Base-by-base conservation (phyloP, 2,329 filamentous ascomycete species). In the Escovopsis sp. region DNA sequence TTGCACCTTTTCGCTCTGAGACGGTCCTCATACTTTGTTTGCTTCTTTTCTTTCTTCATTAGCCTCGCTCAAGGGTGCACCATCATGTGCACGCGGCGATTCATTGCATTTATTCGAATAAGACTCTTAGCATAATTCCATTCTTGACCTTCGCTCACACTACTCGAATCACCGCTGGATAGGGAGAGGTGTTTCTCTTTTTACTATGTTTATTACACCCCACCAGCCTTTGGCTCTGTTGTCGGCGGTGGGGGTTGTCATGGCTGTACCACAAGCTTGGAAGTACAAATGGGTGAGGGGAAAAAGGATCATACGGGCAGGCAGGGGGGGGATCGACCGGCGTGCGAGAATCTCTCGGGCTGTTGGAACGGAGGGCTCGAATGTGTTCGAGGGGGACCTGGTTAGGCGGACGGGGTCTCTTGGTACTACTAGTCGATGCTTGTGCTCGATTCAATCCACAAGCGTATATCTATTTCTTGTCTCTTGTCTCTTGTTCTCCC, bases 71-170 rank as follows among this genome's bases (percentile, higher is more conserved):
- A 25, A 37, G 25, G 34, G 36, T 33, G 38, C 42, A 39, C 43
- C 35, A 40, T 36, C 40, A 48, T 50, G 54, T 33, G 40, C 41
- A 37, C 38, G 41, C 34, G 41, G 41, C 41, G 40, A 37, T 25
- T 47, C 47, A 37, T 43, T 37, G 37, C 38, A 39, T 35, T 41
- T 50, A 44, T 50, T 49, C 50, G 30, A 48, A 47, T 39, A 42
- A 47, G 38, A 42, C 38, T 47, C 49, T 49, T 52, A 55, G 57
- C 55, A 59, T 61, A 60, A 61, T 63, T 60, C 57, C 48, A 48
- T 63, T 63, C 58, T 50, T 46, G 58, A 62, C 61, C 58, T 47
- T 63, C 61, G 45, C 61, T 63, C 41, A 61, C 44, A 53, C 50
- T 44, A 45, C 47, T 57, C 54, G 48, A 50, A 49, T 49, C 48